Conservation (phyloP, 768 basidiomycete species). For the Lactarius indigo region DNA sequence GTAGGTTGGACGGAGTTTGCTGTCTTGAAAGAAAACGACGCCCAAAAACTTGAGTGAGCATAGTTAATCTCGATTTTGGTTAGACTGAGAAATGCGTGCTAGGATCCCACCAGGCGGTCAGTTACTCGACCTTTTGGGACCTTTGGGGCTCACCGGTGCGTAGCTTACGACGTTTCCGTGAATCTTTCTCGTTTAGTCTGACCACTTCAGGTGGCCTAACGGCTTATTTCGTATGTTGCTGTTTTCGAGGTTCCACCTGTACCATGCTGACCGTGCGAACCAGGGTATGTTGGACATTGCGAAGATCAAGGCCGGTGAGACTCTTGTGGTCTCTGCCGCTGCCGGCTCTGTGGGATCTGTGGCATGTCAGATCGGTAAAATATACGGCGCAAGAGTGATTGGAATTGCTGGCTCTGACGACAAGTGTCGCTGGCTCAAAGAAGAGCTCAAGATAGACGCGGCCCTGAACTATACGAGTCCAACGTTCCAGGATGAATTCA, state of each 20-base stretch:
- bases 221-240: constrained; percentile 73
- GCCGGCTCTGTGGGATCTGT: constrained; percentile 88
- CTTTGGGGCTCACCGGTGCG: constrained; percentile 71
- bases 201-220: constrained; percentile 58
- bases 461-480: constrained; percentile 86
- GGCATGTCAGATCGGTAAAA: constrained; percentile 81
- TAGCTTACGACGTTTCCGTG: neutral
- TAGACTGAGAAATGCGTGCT: neutral
- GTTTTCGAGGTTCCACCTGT: neutral
- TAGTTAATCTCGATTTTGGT: neutral
- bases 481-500: constrained; percentile 70
- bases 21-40: constrained; percentile 49
- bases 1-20: constrained; percentile 79
- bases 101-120: constrained; percentile 59
- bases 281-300: constrained; percentile 84
- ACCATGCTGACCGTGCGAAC: constrained; percentile 10
- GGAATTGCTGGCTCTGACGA: constrained; percentile 83
- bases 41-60: constrained; percentile 55
- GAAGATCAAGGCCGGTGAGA: constrained; percentile 78
- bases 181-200: neutral
- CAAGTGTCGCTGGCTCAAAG: constrained; percentile 83
- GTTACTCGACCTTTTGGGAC: constrained; percentile 76
- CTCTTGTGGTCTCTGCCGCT: constrained; percentile 82
- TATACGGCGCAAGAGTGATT: constrained; percentile 74
- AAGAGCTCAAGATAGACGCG: constrained; percentile 77